Conservation (phyloP, 257 asterid genomes). For the Buddleja alternifolia region DNA sequence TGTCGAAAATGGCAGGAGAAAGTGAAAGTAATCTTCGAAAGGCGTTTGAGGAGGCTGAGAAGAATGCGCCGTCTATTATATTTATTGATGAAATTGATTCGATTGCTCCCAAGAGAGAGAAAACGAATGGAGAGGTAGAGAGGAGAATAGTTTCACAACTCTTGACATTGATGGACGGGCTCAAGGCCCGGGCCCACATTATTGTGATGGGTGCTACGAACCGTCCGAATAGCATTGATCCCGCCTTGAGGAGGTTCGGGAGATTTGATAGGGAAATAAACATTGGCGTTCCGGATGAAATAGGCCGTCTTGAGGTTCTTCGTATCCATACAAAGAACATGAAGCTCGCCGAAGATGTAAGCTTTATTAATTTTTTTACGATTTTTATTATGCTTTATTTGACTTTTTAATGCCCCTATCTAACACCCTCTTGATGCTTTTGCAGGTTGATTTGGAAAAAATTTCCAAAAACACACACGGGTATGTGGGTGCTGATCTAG, state of each 20-base stretch:
- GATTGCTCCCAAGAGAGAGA: constrained; percentile 68
- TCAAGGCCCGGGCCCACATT: constrained; percentile 62
- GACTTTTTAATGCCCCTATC: constrained; percentile 1
- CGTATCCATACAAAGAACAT: constrained; percentile 69
- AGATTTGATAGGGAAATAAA: constrained; percentile 64
- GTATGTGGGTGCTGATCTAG: constrained; percentile 73
- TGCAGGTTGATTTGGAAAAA: constrained; percentile 73
- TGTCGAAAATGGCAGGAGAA: constrained; percentile 65
- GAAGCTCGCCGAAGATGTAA: constrained; percentile 69
- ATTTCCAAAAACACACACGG: constrained; percentile 67
- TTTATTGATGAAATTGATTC: constrained; percentile 61
- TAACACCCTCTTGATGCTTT: background rate
- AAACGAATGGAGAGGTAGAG: constrained; percentile 63
- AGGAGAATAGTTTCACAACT: constrained; percentile 68
- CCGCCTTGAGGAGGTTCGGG: constrained; percentile 65
- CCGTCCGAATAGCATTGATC: constrained; percentile 64
- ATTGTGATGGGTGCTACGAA: constrained; percentile 65
- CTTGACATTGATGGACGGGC: constrained; percentile 63
- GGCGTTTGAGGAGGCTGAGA: constrained; percentile 69
- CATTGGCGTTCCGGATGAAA: constrained; percentile 62
- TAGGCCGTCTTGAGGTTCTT: constrained; percentile 68
- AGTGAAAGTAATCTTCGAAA: constrained; percentile 63
- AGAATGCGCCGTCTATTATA: constrained; percentile 58
- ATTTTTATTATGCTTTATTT: background rate
- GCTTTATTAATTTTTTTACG: background rate